Percentiles rank a stretch among this genome's conserved stretches.
phyloP scores from a whole-genome alignment of 2,329 filamentous ascomycete species.

The Corinectria fuckeliana region DNA sequence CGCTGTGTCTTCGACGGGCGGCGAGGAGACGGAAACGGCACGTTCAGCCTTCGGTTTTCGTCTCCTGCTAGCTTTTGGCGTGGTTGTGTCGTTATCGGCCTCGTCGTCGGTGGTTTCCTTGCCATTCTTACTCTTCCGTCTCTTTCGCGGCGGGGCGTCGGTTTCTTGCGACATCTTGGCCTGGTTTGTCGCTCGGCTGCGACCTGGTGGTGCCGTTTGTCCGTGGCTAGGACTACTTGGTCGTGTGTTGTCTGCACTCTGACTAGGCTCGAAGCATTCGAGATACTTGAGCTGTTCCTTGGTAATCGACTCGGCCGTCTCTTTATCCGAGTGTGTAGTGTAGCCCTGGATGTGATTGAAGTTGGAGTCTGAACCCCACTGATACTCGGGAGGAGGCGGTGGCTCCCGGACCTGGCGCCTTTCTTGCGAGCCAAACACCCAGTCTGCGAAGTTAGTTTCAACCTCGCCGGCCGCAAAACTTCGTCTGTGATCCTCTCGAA shows the following conservation, averaged over 20 bases:
- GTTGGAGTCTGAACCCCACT: constrained; percentile 73
- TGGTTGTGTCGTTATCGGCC: constrained; percentile 45
- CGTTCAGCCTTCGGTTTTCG: constrained; percentile 57
- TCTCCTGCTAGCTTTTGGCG: constrained; percentile 47
- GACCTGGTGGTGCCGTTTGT: constrained; percentile 23
- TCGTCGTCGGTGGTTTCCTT: constrained; percentile 52
- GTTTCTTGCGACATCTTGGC: constrained; percentile 45
- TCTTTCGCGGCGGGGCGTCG: constrained; percentile 56
- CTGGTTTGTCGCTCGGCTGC: constrained; percentile 28
- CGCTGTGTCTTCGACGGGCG: constrained; percentile 43
- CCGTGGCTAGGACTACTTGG: constrained; percentile 58
- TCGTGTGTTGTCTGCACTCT: constrained; percentile 65
- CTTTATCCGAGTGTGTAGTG: constrained; percentile 60
- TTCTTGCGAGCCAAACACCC: constrained; percentile 47
- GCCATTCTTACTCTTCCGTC: constrained; percentile 60
- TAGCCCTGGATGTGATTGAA: constrained; percentile 67
- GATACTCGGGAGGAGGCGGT: constrained; percentile 54
- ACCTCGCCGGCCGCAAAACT: constrained; percentile 40
- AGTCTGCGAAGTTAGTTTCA: constrained; percentile 49
- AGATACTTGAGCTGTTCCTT: constrained; percentile 62
- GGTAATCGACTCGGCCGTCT: constrained; percentile 63
- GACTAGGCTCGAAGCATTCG: constrained; percentile 61
- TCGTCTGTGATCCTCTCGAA: constrained; percentile 48
- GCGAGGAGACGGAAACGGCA: constrained; percentile 38
- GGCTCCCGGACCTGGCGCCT: constrained; percentile 42